Percentiles rank a stretch among this genome's conserved stretches.
Evolutionary conservation across 2,329 filamentous ascomycete genomes (phyloP).

Genomic region (Amauroascus verrucosus): DNA sequence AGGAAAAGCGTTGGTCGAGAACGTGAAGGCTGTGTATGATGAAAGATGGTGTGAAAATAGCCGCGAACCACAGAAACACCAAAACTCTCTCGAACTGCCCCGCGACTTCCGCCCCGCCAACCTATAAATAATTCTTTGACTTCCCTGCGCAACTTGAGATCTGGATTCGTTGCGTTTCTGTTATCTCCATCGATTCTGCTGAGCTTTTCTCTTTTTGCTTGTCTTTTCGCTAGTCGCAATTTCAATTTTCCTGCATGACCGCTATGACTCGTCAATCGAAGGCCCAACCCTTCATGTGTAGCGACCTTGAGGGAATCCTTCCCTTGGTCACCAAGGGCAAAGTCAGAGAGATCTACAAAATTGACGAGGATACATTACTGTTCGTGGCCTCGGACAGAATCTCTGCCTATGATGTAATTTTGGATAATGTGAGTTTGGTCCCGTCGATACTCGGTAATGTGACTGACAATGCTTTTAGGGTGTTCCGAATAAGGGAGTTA

Average conservation of each 20-base stretch:
- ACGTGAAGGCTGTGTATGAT: background rate
- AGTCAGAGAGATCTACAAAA: slow-evolving; percentile 69
- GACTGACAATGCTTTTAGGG: slow-evolving; percentile 38
- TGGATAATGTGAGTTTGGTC: slow-evolving; percentile 55
- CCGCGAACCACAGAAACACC: slow-evolving; percentile 2
- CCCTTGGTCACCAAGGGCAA: slow-evolving; percentile 54
- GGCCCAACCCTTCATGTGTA: slow-evolving; percentile 22
- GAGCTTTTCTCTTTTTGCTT: background rate
- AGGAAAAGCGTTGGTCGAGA: background rate
- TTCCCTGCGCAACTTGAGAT: background rate
- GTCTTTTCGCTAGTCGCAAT: background rate
- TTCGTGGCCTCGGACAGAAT: slow-evolving; percentile 85
- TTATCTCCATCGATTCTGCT: background rate
- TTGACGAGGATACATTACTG: slow-evolving; percentile 61
- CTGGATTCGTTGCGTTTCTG: background rate
- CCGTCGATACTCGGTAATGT: slow-evolving; percentile 20
- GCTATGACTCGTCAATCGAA: slow-evolving; percentile 1
- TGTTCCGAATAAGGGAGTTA: slow-evolving; percentile 55
- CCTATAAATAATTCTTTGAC: background rate
- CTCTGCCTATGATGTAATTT: slow-evolving; percentile 88
- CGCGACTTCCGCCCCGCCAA: slow-evolving; percentile 7
- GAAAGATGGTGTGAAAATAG: background rate
- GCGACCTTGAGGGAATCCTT: slow-evolving; percentile 36
- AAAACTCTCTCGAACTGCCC: slow-evolving; percentile 4
- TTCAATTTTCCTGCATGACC: background rate